Conservation (phyloP, 1,284 basidiomycete genomes). For the Pyrrhoderma noxium region DNA sequence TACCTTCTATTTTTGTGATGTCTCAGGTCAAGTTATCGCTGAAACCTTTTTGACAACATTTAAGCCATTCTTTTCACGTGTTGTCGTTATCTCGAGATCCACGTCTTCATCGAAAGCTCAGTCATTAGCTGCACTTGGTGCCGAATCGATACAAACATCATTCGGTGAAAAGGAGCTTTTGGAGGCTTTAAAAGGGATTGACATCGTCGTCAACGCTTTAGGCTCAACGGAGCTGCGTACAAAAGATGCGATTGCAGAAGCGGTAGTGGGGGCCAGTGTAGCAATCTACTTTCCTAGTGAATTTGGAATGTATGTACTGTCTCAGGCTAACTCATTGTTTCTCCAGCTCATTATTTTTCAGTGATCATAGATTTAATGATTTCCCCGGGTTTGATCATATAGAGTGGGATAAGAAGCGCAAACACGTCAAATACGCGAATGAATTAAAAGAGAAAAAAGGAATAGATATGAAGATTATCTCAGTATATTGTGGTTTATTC, state of each 20-base stretch:
- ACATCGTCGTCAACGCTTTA: constrained; percentile 25
- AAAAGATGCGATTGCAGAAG: constrained; percentile 22
- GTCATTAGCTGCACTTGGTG: constrained; percentile 23
- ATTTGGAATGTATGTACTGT: constrained; percentile 26
- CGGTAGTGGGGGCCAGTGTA: constrained; percentile 22
- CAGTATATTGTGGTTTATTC: constrained; percentile 25
- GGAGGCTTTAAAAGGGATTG: constrained; percentile 22
- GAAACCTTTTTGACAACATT: constrained; percentile 22
- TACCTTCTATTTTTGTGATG: too few species aligned
- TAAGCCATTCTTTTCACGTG: constrained; percentile 21
- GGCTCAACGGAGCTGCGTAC: constrained; percentile 14
- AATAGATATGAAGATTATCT: constrained; percentile 23
- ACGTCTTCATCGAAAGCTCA: constrained; percentile 20
- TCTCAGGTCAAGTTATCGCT: constrained; percentile 19
- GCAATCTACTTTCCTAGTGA: constrained; percentile 28
- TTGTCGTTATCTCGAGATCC: constrained; percentile 24
- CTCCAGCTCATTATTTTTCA: constrained; percentile 6
- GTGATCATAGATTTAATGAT: constrained; percentile 26
- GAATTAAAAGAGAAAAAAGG: constrained; percentile 20
- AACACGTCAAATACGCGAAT: constrained; percentile 21
- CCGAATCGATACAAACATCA: constrained; percentile 18
- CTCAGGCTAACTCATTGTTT: too few species aligned
- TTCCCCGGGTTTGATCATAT: constrained; percentile 24
- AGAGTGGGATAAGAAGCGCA: constrained; percentile 24
- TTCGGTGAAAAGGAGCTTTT: constrained; percentile 16